A percentile compares a stretch with the other conserved stretches of the same genome.
phyloP scores from a whole-genome alignment of 208 protist genomes.

The Balamuthia mandrillaris region DNA sequence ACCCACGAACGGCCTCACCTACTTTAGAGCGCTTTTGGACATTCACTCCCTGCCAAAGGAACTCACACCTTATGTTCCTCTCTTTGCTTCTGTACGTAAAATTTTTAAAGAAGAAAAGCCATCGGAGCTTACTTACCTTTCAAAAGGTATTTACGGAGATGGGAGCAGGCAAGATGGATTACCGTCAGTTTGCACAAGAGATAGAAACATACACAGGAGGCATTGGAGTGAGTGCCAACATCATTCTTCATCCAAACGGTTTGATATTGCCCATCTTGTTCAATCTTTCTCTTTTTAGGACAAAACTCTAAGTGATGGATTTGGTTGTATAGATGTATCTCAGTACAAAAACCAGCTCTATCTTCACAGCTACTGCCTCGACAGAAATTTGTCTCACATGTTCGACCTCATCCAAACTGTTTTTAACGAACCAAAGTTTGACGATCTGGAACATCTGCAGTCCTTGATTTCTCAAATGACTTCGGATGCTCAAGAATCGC shows the following conservation, averaged over 20 bases:
- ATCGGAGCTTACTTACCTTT: too few relatives aligned
- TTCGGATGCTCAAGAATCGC: conserved; percentile 29
- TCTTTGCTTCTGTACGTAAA: conserved; percentile 6
- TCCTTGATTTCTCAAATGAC: conserved; percentile 25
- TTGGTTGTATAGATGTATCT: not conserved
- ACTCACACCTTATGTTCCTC: conserved; percentile 32
- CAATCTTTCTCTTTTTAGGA: not conserved
- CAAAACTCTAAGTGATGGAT: not conserved
- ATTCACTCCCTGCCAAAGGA: not conserved
- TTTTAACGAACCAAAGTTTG: not conserved
- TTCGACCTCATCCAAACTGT: conserved; percentile 27
- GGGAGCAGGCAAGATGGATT: conserved; percentile 29
- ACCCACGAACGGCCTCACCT: conserved; percentile 37
- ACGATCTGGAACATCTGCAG: conserved; percentile 30
- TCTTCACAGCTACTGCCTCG: conserved; percentile 17
- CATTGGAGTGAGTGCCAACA: conserved; percentile 19
- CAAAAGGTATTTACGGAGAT: not conserved
- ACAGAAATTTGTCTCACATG: conserved; percentile 30
- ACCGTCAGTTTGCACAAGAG: conserved; percentile 20
- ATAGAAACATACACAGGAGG: conserved; percentile 39
- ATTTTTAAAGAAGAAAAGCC: not conserved
- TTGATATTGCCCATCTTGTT: not conserved
- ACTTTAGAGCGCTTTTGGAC: not conserved
- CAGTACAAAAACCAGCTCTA: not conserved
- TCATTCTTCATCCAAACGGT: too few relatives aligned